Evolutionary conservation across 805 yeast species (phyloP).

Genomic region (Candida gorgasii): DNA sequence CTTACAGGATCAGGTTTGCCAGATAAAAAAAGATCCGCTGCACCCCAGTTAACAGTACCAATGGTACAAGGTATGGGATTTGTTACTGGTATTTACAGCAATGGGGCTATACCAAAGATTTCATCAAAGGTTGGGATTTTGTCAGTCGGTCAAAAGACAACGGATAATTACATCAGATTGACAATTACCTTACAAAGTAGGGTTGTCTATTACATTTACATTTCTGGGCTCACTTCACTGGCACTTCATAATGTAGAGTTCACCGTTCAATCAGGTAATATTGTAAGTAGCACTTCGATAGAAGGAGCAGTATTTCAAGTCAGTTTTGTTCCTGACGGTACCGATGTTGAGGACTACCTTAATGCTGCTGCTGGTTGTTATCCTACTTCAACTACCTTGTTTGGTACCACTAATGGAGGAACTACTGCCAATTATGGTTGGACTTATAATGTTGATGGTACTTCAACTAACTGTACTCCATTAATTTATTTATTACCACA

Average conservation of each 20-base stretch:
- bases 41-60: constrained; percentile 51
- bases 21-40: constrained; percentile 31
- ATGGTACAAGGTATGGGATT: constrained; percentile 68
- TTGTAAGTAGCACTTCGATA: constrained; percentile 43
- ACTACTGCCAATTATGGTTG: constrained; percentile 47
- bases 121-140: constrained; percentile 24
- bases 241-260: constrained; percentile 32
- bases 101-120: constrained; percentile 48
- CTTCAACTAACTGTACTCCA: constrained; percentile 45
- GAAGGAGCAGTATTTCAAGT: constrained; percentile 44
- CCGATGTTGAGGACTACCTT: constrained; percentile 40
- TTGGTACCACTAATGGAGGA: constrained; percentile 52
- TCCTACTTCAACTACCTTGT: constrained; percentile 48
- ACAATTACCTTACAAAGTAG: constrained; percentile 52
- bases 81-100: constrained; percentile 61
- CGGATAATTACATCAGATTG: constrained; percentile 51
- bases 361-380: constrained; percentile 70
- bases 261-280: constrained; percentile 22
- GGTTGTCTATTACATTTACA: constrained; percentile 65
- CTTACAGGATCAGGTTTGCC: constrained; percentile 31
- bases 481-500: constrained; percentile 54
- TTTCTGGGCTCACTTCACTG: constrained; percentile 26
- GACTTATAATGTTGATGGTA: constrained; percentile 48
- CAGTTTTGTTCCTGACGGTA: constrained; percentile 29
- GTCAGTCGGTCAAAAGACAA: constrained; percentile 21